phyloP scores from a whole-genome alignment of 2,329 filamentous ascomycete genomes.

The Diaporthe ilicicola region DNA sequence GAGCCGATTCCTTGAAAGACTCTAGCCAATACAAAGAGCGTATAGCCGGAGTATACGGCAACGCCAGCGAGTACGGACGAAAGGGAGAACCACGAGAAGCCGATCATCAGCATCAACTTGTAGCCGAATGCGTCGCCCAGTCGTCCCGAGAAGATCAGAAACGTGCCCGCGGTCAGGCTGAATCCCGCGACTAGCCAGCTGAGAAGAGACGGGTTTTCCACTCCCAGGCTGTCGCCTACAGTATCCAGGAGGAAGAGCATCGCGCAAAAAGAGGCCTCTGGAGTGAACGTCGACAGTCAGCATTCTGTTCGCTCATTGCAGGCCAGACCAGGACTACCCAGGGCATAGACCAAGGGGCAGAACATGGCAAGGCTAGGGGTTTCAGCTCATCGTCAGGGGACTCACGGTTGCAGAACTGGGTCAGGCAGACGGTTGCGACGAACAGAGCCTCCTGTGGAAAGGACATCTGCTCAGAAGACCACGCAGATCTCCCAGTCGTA shows the following conservation, averaged over 20 bases:
- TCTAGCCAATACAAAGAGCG: slow-evolving; percentile 55
- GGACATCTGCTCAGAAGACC: slow-evolving; percentile 31
- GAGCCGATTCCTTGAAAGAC: slow-evolving; percentile 63
- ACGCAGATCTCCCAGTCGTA: slow-evolving; percentile 12
- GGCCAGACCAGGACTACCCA: background rate
- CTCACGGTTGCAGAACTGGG: slow-evolving; percentile 36
- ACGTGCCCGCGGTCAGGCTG: slow-evolving; percentile 53
- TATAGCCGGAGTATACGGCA: slow-evolving; percentile 40
- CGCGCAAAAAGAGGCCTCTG: slow-evolving; percentile 33
- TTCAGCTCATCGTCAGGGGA: background rate
- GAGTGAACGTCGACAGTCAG: background rate
- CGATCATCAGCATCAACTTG: slow-evolving; percentile 52
- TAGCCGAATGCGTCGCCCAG: slow-evolving; percentile 57
- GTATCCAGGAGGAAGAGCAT: slow-evolving; percentile 47
- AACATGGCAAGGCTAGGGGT: no score
- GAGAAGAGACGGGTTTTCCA: slow-evolving; percentile 47
- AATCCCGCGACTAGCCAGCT: slow-evolving; percentile 58
- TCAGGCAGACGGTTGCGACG: slow-evolving; percentile 34
- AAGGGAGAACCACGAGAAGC: slow-evolving; percentile 51
- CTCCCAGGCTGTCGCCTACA: slow-evolving; percentile 52
- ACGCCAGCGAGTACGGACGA: slow-evolving; percentile 51
- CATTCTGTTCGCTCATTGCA: background rate
- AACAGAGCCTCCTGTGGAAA: slow-evolving; percentile 34
- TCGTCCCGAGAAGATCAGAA: slow-evolving; percentile 55
- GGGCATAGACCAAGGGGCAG: background rate